A percentile compares a stretch with the other conserved stretches of the same genome.
These are phyloP conservation scores for Rosa hybrid DNA, from an alignment of 331 rosid species.

Conservation along the genomic window DNA sequence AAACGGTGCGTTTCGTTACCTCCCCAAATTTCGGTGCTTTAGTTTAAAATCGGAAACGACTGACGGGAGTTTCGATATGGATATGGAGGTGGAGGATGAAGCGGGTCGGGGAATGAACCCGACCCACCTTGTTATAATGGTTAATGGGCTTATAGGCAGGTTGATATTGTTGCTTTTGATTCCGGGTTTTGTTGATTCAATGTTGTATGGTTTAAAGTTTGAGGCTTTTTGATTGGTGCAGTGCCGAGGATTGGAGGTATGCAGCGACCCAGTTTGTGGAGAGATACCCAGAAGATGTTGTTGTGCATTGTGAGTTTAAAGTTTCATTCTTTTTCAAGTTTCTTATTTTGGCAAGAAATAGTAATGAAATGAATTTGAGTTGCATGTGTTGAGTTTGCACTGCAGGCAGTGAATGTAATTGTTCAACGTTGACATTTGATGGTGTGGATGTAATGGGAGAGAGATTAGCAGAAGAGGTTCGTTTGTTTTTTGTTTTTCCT, in stretches of 20 bases:
- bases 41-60: constrained; percentile 22
- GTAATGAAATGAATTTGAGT: constrained; percentile 26
- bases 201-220: background rate
- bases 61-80: constrained; percentile 57
- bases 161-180: background rate
- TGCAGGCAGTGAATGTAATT: constrained; percentile 85
- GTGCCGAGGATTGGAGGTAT: constrained; percentile 80
- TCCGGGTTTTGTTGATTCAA: background rate
- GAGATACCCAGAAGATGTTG: constrained; percentile 56
- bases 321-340: background rate
- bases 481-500: constrained; percentile 7
- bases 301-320: constrained; percentile 76
- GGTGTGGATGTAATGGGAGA: constrained; percentile 91
- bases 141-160: constrained; percentile 81
- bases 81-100: constrained; percentile 52
- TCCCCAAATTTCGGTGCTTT: constrained; percentile 50
- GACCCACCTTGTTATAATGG: constrained; percentile 76
- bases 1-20: constrained; percentile 12
- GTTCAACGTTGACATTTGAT: constrained; percentile 65
- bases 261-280: constrained; percentile 67
- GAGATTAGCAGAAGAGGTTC: constrained; percentile 84
- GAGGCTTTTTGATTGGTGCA: constrained; percentile 24
- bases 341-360: background rate
- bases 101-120: constrained; percentile 43
- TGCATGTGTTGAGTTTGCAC: constrained; percentile 26